Conservation (phyloP, 768 basidiomycete species). For the Tricholoma saponaceum region DNA sequence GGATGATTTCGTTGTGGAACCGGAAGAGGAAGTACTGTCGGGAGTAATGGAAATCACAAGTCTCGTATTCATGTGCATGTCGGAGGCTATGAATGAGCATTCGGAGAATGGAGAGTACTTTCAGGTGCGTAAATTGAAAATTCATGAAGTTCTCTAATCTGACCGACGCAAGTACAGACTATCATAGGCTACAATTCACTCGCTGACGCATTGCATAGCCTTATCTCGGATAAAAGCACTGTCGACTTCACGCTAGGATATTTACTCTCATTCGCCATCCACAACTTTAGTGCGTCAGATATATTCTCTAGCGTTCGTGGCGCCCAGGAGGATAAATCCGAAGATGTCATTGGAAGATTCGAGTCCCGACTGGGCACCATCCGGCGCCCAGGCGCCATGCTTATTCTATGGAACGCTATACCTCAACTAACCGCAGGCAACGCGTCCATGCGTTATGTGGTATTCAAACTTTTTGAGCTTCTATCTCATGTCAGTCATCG, state of each 20-base stretch:
- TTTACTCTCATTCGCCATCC: slow-evolving; percentile 61
- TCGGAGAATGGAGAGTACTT: slow-evolving; percentile 59
- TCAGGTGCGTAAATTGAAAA: slow-evolving; percentile 41
- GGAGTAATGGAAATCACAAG: slow-evolving; percentile 50
- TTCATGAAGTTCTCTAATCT: not conserved
- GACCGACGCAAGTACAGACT: slow-evolving; percentile 27
- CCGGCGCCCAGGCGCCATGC: slow-evolving; percentile 54
- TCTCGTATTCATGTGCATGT: slow-evolving; percentile 59
- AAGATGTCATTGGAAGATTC: slow-evolving; percentile 38
- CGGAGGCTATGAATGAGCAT: slow-evolving; percentile 59
- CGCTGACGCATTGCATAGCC: slow-evolving; percentile 50
- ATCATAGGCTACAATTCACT: slow-evolving; percentile 66
- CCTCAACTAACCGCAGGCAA: slow-evolving; percentile 32
- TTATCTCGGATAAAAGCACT: slow-evolving; percentile 43
- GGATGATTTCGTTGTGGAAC: slow-evolving; percentile 27
- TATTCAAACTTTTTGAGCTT: slow-evolving; percentile 61
- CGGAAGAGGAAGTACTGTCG: slow-evolving; percentile 31
- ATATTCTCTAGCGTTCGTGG: slow-evolving; percentile 49
- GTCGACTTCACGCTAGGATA: slow-evolving; percentile 60
- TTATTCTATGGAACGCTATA: slow-evolving; percentile 52
- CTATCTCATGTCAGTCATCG: slow-evolving; percentile 59
- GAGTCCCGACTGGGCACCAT: slow-evolving; percentile 46
- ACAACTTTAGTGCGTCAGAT: slow-evolving; percentile 55
- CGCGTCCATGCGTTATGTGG: slow-evolving; percentile 41
- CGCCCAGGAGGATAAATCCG: slow-evolving; percentile 31